These are phyloP conservation scores for Solanum microdontum DNA, from an alignment of 257 asterid genomes.

Conservation along the genomic window DNA sequence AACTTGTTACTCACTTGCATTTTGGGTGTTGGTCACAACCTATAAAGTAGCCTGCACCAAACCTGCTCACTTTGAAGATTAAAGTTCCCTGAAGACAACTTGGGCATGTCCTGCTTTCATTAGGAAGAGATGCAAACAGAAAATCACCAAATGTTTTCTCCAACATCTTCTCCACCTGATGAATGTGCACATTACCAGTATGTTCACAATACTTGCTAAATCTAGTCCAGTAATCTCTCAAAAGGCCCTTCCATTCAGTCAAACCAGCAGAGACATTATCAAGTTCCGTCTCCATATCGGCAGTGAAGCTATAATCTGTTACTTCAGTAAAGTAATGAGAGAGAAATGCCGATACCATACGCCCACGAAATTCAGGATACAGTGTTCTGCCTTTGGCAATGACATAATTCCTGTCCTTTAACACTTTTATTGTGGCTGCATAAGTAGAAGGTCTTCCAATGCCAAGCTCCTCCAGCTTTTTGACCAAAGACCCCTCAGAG, in stretches of 20 bases:
- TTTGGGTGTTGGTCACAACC: conserved; percentile 94
- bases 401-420: conserved; percentile 76
- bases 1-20: conserved; percentile 64
- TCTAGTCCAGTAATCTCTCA: conserved; percentile 88
- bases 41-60: conserved; percentile 84
- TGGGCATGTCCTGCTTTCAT: conserved; percentile 72
- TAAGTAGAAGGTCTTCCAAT: conserved; percentile 98
- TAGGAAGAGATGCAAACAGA: conserved; percentile 62
- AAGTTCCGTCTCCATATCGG: conserved; percentile 95
- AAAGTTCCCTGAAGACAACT: conserved; percentile 70
- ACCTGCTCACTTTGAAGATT: conserved; percentile 78
- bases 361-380: conserved; percentile 88
- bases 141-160: conserved; percentile 66
- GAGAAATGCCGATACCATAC: conserved; percentile 91
- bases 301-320: conserved; percentile 88
- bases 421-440: conserved; percentile 75
- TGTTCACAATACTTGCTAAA: conserved; percentile 72
- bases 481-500: conserved; percentile 71
- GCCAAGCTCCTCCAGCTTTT: conserved; percentile 93
- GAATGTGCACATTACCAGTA: conserved; percentile 54
- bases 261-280: conserved; percentile 89
- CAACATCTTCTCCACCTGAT: conserved; percentile 91
- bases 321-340: conserved; percentile 80
- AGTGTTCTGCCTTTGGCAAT: conserved; percentile 46
- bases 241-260: conserved; percentile 97